Base-by-base conservation (phyloP, 2,329 filamentous ascomycete genomes). In the Verticillium zaregamsianum region DNA sequence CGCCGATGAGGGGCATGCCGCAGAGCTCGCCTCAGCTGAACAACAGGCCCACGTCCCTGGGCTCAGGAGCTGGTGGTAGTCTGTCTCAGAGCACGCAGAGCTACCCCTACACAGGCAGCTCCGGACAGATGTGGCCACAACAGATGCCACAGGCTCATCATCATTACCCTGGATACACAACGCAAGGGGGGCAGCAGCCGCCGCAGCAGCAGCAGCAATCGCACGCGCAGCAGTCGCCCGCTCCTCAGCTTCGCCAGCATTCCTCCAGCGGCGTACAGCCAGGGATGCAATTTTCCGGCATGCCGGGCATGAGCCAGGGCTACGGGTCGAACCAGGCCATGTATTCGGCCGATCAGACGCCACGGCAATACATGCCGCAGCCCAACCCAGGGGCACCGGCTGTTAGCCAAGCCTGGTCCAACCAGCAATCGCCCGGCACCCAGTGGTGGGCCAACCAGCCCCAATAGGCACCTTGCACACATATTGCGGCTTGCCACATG, bases 1-100 rank as follows among this genome's bases (percentile, higher is more conserved):
- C 91, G 28, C 87, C 81, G 28, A 87, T 92, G 74, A 86, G 90
- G 76, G 83, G 85, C 71, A 88, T 90, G 77, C 84, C 86, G 65
- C 86, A 87, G 77, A 80, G 71, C 77, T 86, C 73, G 67, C 75
- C 74, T 76, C 85, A 90, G 71, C 85, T 90, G 74, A 88, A 88
- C 68, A 83, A 85, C 66, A 84, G 88, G 68, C 85, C 89, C 66
- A 87, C 89, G 54, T 77, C 85, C 59, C 76, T 83, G 58, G 81
- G 59, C 79, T 86, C 55, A 76, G 64, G 63, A 40, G 61, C 62
- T 20, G 57, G 82, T 7, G 79, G 77, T 58, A 80, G 73, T 67
- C 77, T 87, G 72, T 79, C 73, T 68, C 87, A 80, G 70, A 76
- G 78, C 60, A 69, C 79, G 7, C 82, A 83, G 67, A 77, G 82